Conservation (phyloP, 495 filamentous ascomycete species). For the Delitschia confertaspora region DNA sequence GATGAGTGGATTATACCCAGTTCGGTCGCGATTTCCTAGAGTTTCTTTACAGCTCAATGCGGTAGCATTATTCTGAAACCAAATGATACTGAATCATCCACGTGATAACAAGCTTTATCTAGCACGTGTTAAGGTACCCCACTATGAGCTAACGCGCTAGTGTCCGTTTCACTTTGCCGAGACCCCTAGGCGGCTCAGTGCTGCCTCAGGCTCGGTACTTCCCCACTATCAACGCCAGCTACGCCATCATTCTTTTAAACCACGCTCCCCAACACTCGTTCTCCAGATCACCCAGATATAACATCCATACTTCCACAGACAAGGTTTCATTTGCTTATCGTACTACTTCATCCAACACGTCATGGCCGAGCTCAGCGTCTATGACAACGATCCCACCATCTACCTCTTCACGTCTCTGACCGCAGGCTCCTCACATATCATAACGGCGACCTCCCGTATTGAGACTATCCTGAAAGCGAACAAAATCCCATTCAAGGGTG, state of each 20-base stretch:
- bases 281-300: not conserved
- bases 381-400: slow-evolving; percentile 67
- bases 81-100: too few relatives aligned
- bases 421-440: slow-evolving; percentile 94
- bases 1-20: too few relatives aligned
- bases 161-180: too few relatives aligned
- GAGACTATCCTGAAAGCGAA: slow-evolving; percentile 96
- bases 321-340: too few relatives aligned
- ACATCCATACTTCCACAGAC: not conserved
- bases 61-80: too few relatives aligned
- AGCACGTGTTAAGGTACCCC: too few relatives aligned
- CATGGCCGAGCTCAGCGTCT: slow-evolving; percentile 43
- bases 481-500: slow-evolving; percentile 79
- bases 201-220: not conserved
- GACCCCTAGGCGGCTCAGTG: too few relatives aligned
- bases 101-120: too few relatives aligned
- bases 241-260: not conserved
- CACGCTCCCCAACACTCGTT: not conserved
- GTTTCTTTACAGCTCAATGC: too few relatives aligned
- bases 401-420: slow-evolving; percentile 93
- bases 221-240: not conserved
- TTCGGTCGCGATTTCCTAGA: too few relatives aligned
- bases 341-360: too few relatives aligned
- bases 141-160: too few relatives aligned
- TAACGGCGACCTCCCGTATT: slow-evolving; percentile 88